Base-by-base conservation (phyloP, 2,329 filamentous ascomycete species). In the Penicillium sp. region DNA sequence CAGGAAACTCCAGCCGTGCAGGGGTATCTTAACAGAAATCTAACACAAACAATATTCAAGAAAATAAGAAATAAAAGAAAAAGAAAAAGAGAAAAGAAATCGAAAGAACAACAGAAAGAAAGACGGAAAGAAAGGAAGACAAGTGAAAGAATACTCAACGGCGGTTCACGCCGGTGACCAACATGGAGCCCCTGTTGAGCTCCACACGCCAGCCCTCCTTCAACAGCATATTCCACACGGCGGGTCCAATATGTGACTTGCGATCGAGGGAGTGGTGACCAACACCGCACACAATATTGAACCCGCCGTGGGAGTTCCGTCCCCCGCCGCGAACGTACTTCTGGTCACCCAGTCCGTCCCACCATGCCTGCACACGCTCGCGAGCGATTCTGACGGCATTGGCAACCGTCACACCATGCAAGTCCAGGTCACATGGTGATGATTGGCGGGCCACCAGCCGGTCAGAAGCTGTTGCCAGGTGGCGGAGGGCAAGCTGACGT, bases 201-300 rank as follows among this genome's bases (percentile, higher is more conserved):
- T 91, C 84, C 34, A 94, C 79, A 69, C 84, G 91, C 93, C 93
- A 97, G 0, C 92, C 92, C 58, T 93, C 89, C 43, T 84, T 81
- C 38, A 86, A 81, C 40, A 97, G 77, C 68, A 86, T 87, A 67
- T 85, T 87, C 45, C 83, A 86, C n/a, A 97, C 92, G 16, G 89
- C 89, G 55, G 88, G 88, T 5, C 92, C 88, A 57, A 97, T 72
- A 63, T 85, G 86, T 2, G 89, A 90, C 53, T 84, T 87, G 1
- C 92, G 91, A 50, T 88, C 86, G 45, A 85, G 82, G 65, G 86
- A 94, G 73, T 97, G 93, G 52, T 82, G 81, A 1, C 93, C 93
- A 14, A 87, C 70, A 0, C 93, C 93, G 3, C 92, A 96, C 52
- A 97, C 83, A 57, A 97, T 86, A 38, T 82, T 85, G 66, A 89